These are phyloP conservation scores for Annona cherimola DNA, from an alignment of 164 flowering plant species.

Conservation along the genomic window DNA sequence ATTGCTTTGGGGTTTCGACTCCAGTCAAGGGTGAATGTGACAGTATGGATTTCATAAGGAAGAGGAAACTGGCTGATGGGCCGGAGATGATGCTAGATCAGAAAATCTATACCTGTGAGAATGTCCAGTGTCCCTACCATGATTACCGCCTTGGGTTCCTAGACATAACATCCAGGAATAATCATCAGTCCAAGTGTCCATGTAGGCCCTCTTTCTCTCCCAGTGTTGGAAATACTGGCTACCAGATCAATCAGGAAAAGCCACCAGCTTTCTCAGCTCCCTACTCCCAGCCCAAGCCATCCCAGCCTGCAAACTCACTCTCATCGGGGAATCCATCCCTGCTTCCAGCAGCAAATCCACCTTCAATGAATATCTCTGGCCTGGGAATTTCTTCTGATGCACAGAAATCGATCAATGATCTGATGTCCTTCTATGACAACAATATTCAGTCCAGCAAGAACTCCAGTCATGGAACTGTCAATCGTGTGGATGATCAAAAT, in stretches of 20 bases:
- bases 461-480: slow-evolving; percentile 14
- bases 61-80: slow-evolving; percentile 39
- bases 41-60: slow-evolving; percentile 21
- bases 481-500: slow-evolving; percentile 25
- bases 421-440: slow-evolving; percentile 50
- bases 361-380: slow-evolving; percentile 27
- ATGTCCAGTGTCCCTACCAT: slow-evolving; percentile 39
- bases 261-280: slow-evolving; percentile 27
- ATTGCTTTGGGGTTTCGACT: slow-evolving; percentile 16
- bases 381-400: slow-evolving; percentile 62
- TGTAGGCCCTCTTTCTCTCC: slow-evolving; percentile 17
- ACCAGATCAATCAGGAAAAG: slow-evolving; percentile 26
- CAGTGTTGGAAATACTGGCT: slow-evolving; percentile 22
- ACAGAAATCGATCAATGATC: slow-evolving; percentile 52
- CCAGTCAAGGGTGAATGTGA: slow-evolving; percentile 33
- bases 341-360: slow-evolving; percentile 4
- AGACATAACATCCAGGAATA: slow-evolving; percentile 43
- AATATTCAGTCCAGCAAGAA: slow-evolving; percentile 34
- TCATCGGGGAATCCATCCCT: slow-evolving; percentile 12
- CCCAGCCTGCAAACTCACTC: slow-evolving; percentile 10
- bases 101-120: slow-evolving; percentile 40
- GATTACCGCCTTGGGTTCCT: slow-evolving; percentile 38
- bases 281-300: slow-evolving; percentile 33
- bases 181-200: slow-evolving; percentile 46
- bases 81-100: slow-evolving; percentile 23